These are phyloP conservation scores for Paracorniculantispora psalliotae DNA, from an alignment of 2,329 filamentous ascomycete genomes.

Conservation along the genomic window DNA sequence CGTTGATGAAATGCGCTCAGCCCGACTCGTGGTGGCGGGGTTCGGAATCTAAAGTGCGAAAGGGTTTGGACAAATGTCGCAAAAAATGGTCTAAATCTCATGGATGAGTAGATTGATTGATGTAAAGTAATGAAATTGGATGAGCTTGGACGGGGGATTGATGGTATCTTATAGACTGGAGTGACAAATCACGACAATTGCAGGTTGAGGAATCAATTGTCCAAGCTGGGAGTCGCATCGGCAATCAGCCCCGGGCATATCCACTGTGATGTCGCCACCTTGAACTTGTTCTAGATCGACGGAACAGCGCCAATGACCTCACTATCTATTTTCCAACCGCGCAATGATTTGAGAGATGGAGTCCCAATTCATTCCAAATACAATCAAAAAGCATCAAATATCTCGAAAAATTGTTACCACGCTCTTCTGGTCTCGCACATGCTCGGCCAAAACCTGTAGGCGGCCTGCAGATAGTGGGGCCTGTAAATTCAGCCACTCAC, in stretches of 20 bases:
- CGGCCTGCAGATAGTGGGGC: background rate
- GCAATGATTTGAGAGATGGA: background rate
- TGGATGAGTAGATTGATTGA: conserved; percentile 24
- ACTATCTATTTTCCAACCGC: background rate
- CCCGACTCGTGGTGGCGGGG: conserved; percentile 22
- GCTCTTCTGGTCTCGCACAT: background rate
- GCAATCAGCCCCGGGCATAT: conserved; percentile 6
- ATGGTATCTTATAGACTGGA: background rate
- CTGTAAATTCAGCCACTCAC: background rate
- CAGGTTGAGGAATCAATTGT: conserved; percentile 12
- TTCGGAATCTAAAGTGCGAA: conserved; percentile 33
- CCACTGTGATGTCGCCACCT: conserved; percentile 10
- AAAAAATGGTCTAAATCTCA: conserved; percentile 47
- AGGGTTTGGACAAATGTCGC: conserved; percentile 44
- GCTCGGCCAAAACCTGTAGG: background rate
- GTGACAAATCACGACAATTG: conserved; percentile 10
- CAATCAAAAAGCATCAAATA: no score
- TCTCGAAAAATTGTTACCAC: no score
- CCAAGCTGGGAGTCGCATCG: background rate
- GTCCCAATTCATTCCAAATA: background rate
- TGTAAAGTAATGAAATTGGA: background rate
- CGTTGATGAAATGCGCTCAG: conserved; percentile 20
- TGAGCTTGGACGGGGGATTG: background rate
- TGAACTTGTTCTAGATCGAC: background rate
- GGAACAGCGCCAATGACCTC: background rate